phyloP scores from a whole-genome alignment of 331 rosid species.

The Prunus yedoensis region DNA sequence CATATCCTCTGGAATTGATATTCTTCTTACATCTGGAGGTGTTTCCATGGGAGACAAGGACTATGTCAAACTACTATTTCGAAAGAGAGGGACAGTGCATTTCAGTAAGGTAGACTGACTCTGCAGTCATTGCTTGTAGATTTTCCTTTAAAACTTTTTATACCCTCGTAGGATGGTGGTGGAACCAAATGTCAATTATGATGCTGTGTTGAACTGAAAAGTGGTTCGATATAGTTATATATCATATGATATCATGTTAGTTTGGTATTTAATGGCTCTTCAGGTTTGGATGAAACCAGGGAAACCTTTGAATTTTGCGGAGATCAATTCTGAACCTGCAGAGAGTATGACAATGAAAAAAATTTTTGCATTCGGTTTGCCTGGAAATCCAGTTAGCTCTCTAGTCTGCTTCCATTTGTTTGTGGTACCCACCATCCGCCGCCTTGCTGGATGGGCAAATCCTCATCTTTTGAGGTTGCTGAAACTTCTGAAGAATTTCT shows the following conservation, averaged over 20 bases:
- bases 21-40: slow-evolving; percentile 95
- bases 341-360: slow-evolving; percentile 33
- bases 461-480: slow-evolving; percentile 72
- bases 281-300: slow-evolving; percentile 94
- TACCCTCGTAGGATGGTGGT: too few species aligned
- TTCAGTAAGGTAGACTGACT: slow-evolving; percentile 56
- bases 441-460: slow-evolving; percentile 78
- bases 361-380: slow-evolving; percentile 80
- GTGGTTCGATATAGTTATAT: slow-evolving; percentile 5
- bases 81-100: slow-evolving; percentile 67
- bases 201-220: slow-evolving; percentile 1
- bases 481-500: slow-evolving; percentile 17
- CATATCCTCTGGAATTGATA: slow-evolving; percentile 65
- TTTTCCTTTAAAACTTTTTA: not conserved
- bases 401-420: slow-evolving; percentile 75
- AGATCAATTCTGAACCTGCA: slow-evolving; percentile 43
- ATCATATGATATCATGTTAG: slow-evolving; percentile 17
- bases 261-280: slow-evolving; percentile 24
- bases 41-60: slow-evolving; percentile 99
- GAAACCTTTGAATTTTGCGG: slow-evolving; percentile 84
- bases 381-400: slow-evolving; percentile 94
- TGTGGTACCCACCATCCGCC: slow-evolving; percentile 84
- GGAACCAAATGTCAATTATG: slow-evolving; percentile 12
- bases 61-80: slow-evolving; percentile 71
- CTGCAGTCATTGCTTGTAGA: not conserved